Conservation (phyloP, 2,329 filamentous ascomycete genomes). For the Monilinia polystroma region DNA sequence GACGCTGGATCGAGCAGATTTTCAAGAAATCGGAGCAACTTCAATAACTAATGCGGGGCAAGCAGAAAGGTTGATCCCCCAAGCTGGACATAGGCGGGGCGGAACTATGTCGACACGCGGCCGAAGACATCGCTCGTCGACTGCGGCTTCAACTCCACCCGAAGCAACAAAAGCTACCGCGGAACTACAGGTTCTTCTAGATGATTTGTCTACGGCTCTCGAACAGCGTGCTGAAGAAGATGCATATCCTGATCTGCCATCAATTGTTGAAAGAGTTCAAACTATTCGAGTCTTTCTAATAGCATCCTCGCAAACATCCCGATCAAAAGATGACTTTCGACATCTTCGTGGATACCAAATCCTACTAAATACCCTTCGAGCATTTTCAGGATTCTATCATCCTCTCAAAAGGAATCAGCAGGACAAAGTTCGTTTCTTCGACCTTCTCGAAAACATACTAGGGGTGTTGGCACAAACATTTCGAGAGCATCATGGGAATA, state of each 20-base stretch:
- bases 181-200: constrained; percentile 56
- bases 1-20: constrained; percentile 27
- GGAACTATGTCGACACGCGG: constrained; percentile 51
- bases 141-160: constrained; percentile 56
- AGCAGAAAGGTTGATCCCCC: constrained; percentile 27
- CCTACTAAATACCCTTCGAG: constrained; percentile 66
- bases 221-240: constrained; percentile 25
- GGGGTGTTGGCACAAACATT: constrained; percentile 66
- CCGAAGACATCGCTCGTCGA: constrained; percentile 63
- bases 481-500: constrained; percentile 78
- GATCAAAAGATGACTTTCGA: constrained; percentile 76
- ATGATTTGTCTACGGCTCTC: constrained; percentile 44
- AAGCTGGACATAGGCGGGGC: constrained; percentile 36
- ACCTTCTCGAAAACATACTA: constrained; percentile 68
- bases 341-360: constrained; percentile 75
- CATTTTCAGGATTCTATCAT: constrained; percentile 74
- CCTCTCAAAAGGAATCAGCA: constrained; percentile 58
- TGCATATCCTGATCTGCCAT: constrained; percentile 39
- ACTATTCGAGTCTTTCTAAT: constrained; percentile 38
- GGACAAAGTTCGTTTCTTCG: constrained; percentile 65
- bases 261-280: constrained; percentile 38
- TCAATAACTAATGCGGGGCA: constrained; percentile 34
- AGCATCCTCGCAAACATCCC: constrained; percentile 48
- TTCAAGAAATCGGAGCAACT: constrained; percentile 6
- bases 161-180: constrained; percentile 60